Evolutionary conservation across 2,329 filamentous ascomycete species (phyloP).

Genomic region (Fusarium coffeatum): DNA sequence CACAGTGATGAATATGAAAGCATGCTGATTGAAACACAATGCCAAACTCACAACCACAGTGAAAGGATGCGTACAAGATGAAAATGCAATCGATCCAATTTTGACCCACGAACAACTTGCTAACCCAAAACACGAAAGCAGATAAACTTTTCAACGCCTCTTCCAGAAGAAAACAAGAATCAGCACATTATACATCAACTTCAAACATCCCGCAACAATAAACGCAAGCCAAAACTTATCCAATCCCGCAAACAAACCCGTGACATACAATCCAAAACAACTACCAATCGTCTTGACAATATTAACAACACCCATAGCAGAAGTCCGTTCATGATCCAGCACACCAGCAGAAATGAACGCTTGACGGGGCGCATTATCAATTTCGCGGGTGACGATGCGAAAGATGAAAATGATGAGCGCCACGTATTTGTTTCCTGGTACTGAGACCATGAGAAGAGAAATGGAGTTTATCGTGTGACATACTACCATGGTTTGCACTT

Average conservation of each 20-base stretch:
- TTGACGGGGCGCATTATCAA: constrained; percentile 39
- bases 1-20: background rate
- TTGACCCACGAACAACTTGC: background rate
- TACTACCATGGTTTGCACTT: constrained; percentile 41
- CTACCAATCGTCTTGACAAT: constrained; percentile 43
- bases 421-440: constrained; percentile 35
- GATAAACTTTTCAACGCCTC: constrained; percentile 22
- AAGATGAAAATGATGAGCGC: constrained; percentile 39
- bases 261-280: constrained; percentile 38
- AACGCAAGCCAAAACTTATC: constrained; percentile 42
- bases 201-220: constrained; percentile 36
- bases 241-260: constrained; percentile 31
- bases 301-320: constrained; percentile 41
- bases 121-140: too few species aligned
- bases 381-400: constrained; percentile 38
- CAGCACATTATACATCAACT: constrained; percentile 36
- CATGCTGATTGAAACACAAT: background rate
- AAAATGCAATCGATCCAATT: background rate
- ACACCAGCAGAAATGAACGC: constrained; percentile 39
- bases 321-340: constrained; percentile 37
- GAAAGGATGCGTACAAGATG: background rate
- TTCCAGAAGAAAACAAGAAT: constrained; percentile 42
- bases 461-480: constrained; percentile 42
- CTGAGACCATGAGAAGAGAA: constrained; percentile 33
- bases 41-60: fast-evolving